Evolutionary conservation across 2,329 filamentous ascomycete species (phyloP).

Genomic region (Triangularia verruculosa): DNA sequence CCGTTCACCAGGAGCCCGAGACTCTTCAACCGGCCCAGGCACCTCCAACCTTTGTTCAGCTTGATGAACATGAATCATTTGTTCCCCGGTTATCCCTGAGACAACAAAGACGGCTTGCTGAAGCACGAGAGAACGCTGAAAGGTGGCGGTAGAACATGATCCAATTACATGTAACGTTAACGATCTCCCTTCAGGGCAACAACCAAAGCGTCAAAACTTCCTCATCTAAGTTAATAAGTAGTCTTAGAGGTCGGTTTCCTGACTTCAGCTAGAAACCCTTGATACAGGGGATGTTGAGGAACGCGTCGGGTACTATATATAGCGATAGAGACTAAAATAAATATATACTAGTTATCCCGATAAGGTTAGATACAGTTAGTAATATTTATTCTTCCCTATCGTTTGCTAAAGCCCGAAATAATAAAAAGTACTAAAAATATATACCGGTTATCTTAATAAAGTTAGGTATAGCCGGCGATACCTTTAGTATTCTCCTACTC

Average conservation of each 20-base stretch:
- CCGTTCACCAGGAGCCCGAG: too few relatives aligned
- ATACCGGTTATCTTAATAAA: background rate
- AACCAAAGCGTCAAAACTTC: too few relatives aligned
- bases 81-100: too few relatives aligned
- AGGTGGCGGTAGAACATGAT: too few relatives aligned
- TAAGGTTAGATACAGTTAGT: background rate
- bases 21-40: too few relatives aligned
- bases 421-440: background rate
- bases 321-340: background rate
- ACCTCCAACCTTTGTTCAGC: too few relatives aligned
- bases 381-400: background rate
- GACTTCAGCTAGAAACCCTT: background rate
- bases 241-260: background rate
- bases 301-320: background rate
- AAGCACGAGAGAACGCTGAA: too few relatives aligned
- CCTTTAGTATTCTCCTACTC: slow-evolving; percentile 3
- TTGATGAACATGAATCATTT: too few relatives aligned
- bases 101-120: too few relatives aligned
- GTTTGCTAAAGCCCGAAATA: background rate
- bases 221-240: too few relatives aligned
- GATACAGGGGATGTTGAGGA: background rate
- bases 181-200: too few relatives aligned
- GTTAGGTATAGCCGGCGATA: slow-evolving; percentile 2
- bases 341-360: background rate
- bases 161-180: too few relatives aligned